These are phyloP conservation scores for Sporothrix humicola DNA, from an alignment of 2,329 filamentous ascomycete species.

Conservation along the genomic window DNA sequence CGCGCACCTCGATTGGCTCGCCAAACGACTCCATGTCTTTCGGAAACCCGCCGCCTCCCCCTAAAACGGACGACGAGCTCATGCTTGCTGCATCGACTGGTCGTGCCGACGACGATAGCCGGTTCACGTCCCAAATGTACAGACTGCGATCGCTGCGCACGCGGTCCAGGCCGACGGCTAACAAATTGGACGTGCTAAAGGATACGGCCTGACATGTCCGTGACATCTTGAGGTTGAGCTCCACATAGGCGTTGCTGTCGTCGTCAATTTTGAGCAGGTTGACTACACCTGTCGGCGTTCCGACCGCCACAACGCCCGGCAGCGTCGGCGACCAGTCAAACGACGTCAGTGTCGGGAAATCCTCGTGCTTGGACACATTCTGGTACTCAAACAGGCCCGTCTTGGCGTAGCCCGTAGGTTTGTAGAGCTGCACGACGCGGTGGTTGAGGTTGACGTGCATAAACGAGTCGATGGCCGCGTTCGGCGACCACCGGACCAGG, in stretches of 20 bases:
- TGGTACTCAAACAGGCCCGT: constrained; percentile 63
- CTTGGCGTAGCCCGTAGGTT: constrained; percentile 65
- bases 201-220: constrained; percentile 81
- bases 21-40: constrained; percentile 55
- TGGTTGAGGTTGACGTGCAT: constrained; percentile 70
- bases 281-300: constrained; percentile 75
- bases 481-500: constrained; percentile 70
- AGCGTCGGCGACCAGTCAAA: constrained; percentile 70
- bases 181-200: constrained; percentile 72
- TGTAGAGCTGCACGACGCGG: constrained; percentile 66
- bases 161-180: constrained; percentile 80
- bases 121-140: constrained; percentile 80
- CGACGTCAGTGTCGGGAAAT: constrained; percentile 67
- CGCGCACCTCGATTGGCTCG: constrained; percentile 64
- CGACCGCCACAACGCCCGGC: constrained; percentile 73
- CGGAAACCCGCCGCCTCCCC: constrained; percentile 54
- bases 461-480: constrained; percentile 63
- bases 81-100: not conserved
- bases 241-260: constrained; percentile 66
- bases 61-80: constrained; percentile 37
- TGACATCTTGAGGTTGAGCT: constrained; percentile 74
- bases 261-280: constrained; percentile 76
- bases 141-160: constrained; percentile 82
- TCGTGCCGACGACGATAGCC: constrained; percentile 54
- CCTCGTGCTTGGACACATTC: constrained; percentile 64